Evolutionary conservation across 139 green algal species (phyloP), one percentile per base, ranked within the genome.

Genomic region (Closterium sp.): DNA sequence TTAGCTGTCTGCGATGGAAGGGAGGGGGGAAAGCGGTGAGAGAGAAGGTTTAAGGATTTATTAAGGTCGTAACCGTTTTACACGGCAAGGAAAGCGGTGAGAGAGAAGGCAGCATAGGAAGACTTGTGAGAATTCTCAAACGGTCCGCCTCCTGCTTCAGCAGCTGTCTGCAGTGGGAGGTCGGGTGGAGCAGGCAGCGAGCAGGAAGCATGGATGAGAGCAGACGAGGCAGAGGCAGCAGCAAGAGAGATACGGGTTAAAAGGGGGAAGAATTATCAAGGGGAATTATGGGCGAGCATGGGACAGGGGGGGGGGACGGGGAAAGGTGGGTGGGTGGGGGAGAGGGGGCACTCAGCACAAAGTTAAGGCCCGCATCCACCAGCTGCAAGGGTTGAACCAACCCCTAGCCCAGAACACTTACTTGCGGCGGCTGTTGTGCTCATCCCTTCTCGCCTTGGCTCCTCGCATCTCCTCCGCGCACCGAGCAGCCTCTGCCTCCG

Each of bases 341-440:
- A 76, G 55, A 76, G 4, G 21, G 25, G 1, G 55, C 55, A 28
- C 55, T 76, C 55, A 76, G 7, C 55, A 28, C 55, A 12, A 66
- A 66, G 36, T 55, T 55, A 55, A 66, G 21, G 6, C 38, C 8
- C 38, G 21, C 38, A 23, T 12, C 38, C 21, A 66, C 21, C 3
- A 10, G 38, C 81, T 10, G 19, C 81, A 85, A 85, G 23, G n/a
- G 3, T 32, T 86, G 83, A 33, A 1, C 83, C 83, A 34, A 32
- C 10, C 83, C 28, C 25, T 28, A 31, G 4, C 8, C 7, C n/a
- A 85, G 55, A 83, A 5, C n/a, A 92, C 90, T 88, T 31, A 93
- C 91, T 95, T 95, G 34, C 90, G 89, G 10, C 83, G 38, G 31
- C 93, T 91, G 66, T 92, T 84, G 9, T 91, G 88, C 31, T 90